Percentiles rank a stretch among this genome's conserved stretches.
phyloP scores from a whole-genome alignment of 805 yeast genomes.

The Nakazawaea ernobii region DNA sequence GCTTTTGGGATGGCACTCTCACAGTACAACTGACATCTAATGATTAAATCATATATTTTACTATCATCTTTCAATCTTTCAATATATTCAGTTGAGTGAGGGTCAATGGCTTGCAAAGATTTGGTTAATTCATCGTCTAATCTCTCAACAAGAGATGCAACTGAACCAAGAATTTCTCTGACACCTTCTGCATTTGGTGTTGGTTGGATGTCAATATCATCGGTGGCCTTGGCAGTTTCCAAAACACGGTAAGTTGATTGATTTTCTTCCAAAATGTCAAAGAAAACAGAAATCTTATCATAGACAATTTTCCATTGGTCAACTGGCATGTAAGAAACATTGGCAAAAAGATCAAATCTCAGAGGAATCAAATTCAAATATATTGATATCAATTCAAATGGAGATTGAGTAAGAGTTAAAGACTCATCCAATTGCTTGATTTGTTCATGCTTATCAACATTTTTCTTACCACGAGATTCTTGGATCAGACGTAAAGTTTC shows the following conservation, averaged over 20 bases:
- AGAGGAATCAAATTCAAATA: conserved; percentile 80
- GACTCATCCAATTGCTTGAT: conserved; percentile 63
- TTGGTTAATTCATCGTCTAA: conserved; percentile 90
- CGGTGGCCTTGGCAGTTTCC: conserved; percentile 66
- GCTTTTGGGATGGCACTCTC: conserved; percentile 53
- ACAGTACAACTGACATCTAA: conserved; percentile 82
- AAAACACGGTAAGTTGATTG: conserved; percentile 55
- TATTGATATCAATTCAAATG: conserved; percentile 75
- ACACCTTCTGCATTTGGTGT: conserved; percentile 56
- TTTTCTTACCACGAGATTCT: conserved; percentile 94
- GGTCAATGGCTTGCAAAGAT: conserved; percentile 84
- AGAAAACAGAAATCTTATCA: conserved; percentile 53
- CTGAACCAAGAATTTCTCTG: conserved; percentile 73
- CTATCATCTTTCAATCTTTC: conserved; percentile 87
- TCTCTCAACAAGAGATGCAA: conserved; percentile 84
- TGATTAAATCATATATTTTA: conserved; percentile 63
- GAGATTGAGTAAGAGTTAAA: conserved; percentile 39
- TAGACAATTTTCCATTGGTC: conserved; percentile 75
- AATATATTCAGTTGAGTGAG: conserved; percentile 91
- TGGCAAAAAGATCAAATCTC: conserved; percentile 74
- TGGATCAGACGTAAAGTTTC: conserved; percentile 65
- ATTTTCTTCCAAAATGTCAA: conserved; percentile 65
- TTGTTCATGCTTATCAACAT: conserved; percentile 79
- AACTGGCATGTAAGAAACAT: conserved; percentile 66
- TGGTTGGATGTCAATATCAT: conserved; percentile 73